Base-by-base conservation (phyloP, 75 land plant genomes). In the Chamaecyparis obtusa region DNA sequence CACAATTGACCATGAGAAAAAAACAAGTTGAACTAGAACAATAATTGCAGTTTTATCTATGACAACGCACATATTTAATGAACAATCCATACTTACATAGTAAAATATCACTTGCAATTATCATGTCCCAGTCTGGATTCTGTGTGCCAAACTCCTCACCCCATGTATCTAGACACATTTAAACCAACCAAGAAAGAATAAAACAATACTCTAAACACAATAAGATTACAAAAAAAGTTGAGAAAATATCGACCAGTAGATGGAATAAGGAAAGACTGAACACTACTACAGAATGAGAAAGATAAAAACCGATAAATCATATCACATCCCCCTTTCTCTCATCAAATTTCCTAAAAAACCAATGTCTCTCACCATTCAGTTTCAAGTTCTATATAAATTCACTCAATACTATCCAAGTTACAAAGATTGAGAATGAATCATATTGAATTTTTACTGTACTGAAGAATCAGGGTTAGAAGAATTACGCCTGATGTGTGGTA, bases 71-170 rank as follows among this genome's bases (percentile, higher is more conserved):
- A 67, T 35, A 15, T 32, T 14, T 30, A 8, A 55, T 86, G 84
- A 82, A 21, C 36, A 48, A 37, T 30, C 32, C 44, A 87, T 27
- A 69, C 99, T 94, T 91, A 98, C 99, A 98, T 13, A 98, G 86
- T n/a, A 98, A 89, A 13, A 98, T 97, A 86, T 98, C 99, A 90
- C 99, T 98, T 8, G 99, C 99, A 89, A 98, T 88, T 36, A 98
- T 87, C 88, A 98, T 87, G 85, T 98, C 99, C 97, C 99, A 97
- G 48, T 93, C 88, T 54, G 96, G 94, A 15, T 88, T 69, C 49
- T 90, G 35, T 41, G 32, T 79, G 83, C 99, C 96, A 91, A 98
- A 97, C 5, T 48, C 56, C n/a, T 96, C 94, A 85, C 99, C 99
- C 99, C 99, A 98, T 74, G 99, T 87, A 91, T 98, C 99, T 98